A percentile compares a stretch with the other conserved stretches of the same genome.
Evolutionary conservation across 345 rosid species (phyloP).

Genomic region (Eucalyptus caleyi): DNA sequence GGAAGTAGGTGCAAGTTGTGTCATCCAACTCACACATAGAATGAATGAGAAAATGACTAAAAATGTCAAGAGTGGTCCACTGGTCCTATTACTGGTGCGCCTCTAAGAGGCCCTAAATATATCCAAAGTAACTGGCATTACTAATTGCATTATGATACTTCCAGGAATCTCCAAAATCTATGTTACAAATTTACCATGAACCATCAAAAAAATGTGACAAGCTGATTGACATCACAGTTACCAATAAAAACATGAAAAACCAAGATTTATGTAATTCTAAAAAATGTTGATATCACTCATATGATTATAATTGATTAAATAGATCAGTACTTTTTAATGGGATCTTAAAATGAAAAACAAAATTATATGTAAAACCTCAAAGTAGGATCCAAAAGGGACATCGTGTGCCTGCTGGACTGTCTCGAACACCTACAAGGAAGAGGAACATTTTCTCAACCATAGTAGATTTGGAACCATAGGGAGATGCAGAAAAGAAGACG

Average conservation of each 20-base stretch:
- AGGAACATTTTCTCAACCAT: not conserved
- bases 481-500: not conserved
- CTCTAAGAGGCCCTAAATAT: not conserved
- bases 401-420: constrained; percentile 96
- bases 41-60: not conserved
- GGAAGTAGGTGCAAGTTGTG: not conserved
- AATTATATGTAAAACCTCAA: constrained; percentile 47
- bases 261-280: not conserved
- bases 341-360: not conserved
- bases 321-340: not conserved
- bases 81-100: not conserved
- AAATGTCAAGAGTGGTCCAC: not conserved
- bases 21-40: not conserved
- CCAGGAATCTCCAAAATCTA: not conserved
- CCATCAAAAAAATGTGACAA: not conserved
- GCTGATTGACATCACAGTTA: not conserved
- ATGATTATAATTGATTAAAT: not conserved
- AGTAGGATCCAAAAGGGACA: constrained; percentile 93
- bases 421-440: constrained; percentile 62
- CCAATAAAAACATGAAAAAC: not conserved
- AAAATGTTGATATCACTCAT: not conserved
- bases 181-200: not conserved
- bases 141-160: not conserved
- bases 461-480: not conserved
- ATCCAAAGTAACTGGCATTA: not conserved